These are phyloP conservation scores for Chrysanthemum lavandulifolium DNA, from an alignment of 129 eudicot species.

Conservation along the genomic window DNA sequence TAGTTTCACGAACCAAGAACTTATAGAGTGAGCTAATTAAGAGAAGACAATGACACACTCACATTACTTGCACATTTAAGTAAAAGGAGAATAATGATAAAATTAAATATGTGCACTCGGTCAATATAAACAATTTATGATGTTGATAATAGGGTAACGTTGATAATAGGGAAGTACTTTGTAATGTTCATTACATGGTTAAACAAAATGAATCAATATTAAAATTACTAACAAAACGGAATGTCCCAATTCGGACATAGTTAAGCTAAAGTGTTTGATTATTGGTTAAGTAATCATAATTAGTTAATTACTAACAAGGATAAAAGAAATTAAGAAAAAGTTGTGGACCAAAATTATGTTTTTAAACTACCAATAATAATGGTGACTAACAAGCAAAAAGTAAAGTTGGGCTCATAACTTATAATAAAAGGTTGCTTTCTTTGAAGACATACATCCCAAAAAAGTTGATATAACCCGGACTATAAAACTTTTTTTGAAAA, in stretches of 20 bases:
- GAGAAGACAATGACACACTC: no score
- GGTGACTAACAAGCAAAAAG: not conserved
- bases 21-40: no score
- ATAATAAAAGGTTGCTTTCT: not conserved
- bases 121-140: no score
- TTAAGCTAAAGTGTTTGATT: not conserved
- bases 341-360: conserved; percentile 2
- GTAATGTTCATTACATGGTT: not conserved
- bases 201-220: not conserved
- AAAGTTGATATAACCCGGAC: not conserved
- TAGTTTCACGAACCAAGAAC: no score
- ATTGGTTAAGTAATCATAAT: no score
- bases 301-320: not conserved
- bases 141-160: not conserved
- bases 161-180: not conserved
- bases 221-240: not conserved
- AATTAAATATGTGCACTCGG: not conserved
- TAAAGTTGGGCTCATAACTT: not conserved
- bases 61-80: not conserved
- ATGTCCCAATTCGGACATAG: not conserved
- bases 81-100: not conserved
- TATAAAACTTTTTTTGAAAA: not conserved
- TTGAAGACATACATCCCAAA: not conserved
- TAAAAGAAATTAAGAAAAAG: no score
- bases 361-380: not conserved